Conservation (phyloP, 495 filamentous ascomycete genomes). For the Amorphotheca resinae region DNA sequence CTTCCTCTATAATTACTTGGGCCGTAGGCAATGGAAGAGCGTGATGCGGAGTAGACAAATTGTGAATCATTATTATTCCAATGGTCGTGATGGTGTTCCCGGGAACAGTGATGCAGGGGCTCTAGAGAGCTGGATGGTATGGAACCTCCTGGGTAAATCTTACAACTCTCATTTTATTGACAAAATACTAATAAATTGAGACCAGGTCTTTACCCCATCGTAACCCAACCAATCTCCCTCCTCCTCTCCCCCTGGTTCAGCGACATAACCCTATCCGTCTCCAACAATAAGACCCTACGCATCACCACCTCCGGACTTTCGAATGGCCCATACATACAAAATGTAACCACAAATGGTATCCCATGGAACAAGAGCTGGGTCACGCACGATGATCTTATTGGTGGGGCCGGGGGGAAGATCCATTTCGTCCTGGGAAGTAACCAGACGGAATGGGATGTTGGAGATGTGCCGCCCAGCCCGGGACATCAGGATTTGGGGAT, state of each 20-base stretch:
- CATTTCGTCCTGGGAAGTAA: conserved; percentile 39
- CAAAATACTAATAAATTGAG: background rate
- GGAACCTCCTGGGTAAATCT: conserved; percentile 37
- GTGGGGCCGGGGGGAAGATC: conserved; percentile 36
- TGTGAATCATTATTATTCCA: conserved; percentile 29
- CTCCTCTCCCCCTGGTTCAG: conserved; percentile 45
- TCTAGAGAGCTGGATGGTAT: conserved; percentile 47
- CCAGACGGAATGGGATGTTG: conserved; percentile 34
- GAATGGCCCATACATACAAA: conserved; percentile 35
- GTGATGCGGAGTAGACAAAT: conserved; percentile 26
- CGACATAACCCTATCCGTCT: conserved; percentile 36
- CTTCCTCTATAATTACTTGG: conserved; percentile 52
- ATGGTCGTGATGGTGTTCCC: conserved; percentile 32
- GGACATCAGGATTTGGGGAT: conserved; percentile 27
- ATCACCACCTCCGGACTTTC: conserved; percentile 25
- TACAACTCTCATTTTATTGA: background rate
- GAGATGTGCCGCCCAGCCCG: conserved; percentile 40
- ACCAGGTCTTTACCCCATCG: conserved; percentile 41
- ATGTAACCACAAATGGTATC: conserved; percentile 35
- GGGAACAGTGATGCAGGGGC: conserved; percentile 48
- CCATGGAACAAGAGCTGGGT: conserved; percentile 41
- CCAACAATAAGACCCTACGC: conserved; percentile 29
- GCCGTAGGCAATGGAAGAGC: conserved; percentile 1
- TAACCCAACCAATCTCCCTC: conserved; percentile 42
- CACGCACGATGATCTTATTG: conserved; percentile 42